Conservation (phyloP, 2,329 filamentous ascomycete species). For the Phyllosticta capitalensis region DNA sequence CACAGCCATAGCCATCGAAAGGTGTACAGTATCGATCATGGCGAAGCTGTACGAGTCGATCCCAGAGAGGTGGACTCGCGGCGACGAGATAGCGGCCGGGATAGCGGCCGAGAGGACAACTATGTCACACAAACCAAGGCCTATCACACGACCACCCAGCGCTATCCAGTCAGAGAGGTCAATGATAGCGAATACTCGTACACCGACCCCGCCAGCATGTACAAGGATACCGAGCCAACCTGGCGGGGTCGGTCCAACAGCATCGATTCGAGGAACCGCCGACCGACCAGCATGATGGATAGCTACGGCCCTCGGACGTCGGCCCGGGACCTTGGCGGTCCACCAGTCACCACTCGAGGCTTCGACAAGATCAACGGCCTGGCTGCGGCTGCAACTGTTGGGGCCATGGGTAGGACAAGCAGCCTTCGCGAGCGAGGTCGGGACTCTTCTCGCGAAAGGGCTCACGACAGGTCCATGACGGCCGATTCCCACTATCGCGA, state of each 20-base stretch:
- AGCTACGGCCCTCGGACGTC: constrained; percentile 25
- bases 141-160: constrained; percentile 19
- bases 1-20: constrained; percentile 33
- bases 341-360: constrained; percentile 60
- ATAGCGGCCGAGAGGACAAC: background rate
- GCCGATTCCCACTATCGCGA: constrained; percentile 23
- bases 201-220: constrained; percentile 42
- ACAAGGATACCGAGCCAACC: constrained; percentile 40
- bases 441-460: constrained; percentile 24
- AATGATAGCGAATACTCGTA: constrained; percentile 39
- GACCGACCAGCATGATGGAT: constrained; percentile 38
- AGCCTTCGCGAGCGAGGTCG: constrained; percentile 17
- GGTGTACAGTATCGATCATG: constrained; percentile 40
- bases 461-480: constrained; percentile 18
- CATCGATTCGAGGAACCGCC: constrained; percentile 33
- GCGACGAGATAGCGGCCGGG: background rate
- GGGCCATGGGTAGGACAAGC: constrained; percentile 14
- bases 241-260: constrained; percentile 38
- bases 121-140: constrained; percentile 12
- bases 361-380: constrained; percentile 57
- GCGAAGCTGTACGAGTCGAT: constrained; percentile 19
- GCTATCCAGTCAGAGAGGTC: constrained; percentile 19
- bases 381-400: constrained; percentile 9
- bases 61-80: constrained; percentile 5
- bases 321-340: constrained; percentile 33